Evolutionary conservation across 2,329 filamentous ascomycete species (phyloP).

Genomic region (Dactylellina haptotyla): DNA sequence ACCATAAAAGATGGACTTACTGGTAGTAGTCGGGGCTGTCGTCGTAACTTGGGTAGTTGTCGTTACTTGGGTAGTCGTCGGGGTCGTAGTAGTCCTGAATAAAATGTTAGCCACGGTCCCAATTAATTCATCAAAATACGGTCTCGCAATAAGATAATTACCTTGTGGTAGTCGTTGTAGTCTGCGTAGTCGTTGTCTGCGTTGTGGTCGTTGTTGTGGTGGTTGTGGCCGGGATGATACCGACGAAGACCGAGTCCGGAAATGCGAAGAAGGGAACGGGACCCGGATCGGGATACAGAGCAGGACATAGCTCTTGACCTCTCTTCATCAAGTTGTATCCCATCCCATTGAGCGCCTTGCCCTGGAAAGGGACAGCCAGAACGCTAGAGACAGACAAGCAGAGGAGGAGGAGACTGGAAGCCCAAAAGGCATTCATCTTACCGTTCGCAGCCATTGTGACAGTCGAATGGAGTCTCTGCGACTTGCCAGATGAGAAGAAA

Average conservation of each 20-base stretch:
- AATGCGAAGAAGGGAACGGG: conserved; percentile 31
- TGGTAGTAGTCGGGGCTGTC: not conserved
- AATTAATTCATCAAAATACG: too few species aligned
- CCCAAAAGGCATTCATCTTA: conserved; percentile 1
- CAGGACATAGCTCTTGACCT: conserved; percentile 33
- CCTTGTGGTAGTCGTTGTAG: not conserved
- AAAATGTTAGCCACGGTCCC: too few species aligned
- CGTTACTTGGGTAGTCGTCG: not conserved
- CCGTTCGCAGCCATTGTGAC: not conserved
- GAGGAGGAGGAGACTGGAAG: not conserved
- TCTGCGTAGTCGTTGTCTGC: not conserved
- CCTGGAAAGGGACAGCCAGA: conserved; percentile 2
- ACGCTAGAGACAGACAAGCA: conserved; percentile 13
- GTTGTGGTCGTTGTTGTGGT: not conserved
- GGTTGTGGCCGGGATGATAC: not conserved
- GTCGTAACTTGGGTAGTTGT: conserved; percentile 8
- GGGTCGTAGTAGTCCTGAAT: too few species aligned
- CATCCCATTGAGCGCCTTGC: not conserved
- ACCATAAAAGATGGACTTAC: not conserved
- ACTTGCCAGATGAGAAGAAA: not conserved
- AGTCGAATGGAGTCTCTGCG: not conserved
- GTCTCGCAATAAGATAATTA: too few species aligned
- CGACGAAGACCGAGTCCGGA: conserved; percentile 20
- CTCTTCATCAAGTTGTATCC: conserved; percentile 21
- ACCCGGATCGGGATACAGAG: conserved; percentile 26